Percentiles rank a stretch among this genome's conserved stretches.
Conservation (phyloP, 2,329 filamentous ascomycete species). For the Beauveria sp. region DNA sequence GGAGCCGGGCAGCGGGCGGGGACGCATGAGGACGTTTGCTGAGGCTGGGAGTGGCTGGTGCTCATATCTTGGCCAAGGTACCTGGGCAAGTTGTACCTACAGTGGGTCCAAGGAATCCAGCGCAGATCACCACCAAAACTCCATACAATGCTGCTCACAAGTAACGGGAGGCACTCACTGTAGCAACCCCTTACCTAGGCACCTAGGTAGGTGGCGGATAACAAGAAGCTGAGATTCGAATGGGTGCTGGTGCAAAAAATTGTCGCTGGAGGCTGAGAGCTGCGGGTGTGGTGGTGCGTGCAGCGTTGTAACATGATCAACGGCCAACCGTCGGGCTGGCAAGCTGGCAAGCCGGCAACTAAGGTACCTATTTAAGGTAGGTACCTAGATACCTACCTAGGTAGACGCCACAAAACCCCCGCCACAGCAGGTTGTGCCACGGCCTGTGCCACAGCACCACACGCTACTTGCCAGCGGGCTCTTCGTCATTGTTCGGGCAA, state of each 20-base stretch:
- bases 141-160: too few species aligned
- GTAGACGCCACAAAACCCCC: neutral
- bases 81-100: neutral
- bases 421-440: conserved; percentile 14
- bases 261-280: neutral
- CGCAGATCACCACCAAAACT: too few species aligned
- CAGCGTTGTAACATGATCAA: neutral
- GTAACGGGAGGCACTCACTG: too few species aligned
- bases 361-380: neutral
- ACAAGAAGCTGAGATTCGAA: neutral
- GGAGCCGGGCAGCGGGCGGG: neutral
- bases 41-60: conserved; percentile 2
- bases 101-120: too few species aligned
- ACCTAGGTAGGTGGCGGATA: neutral
- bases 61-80: conserved; percentile 7
- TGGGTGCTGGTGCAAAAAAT: neutral
- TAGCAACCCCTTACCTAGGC: neutral
- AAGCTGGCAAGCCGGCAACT: neutral
- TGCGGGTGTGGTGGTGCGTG: neutral
- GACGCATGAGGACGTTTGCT: neutral
- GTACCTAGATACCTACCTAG: neutral
- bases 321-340: neutral
- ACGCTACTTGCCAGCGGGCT: neutral
- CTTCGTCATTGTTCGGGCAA: conserved; percentile 6
- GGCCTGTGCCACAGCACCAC: too few species aligned